Base-by-base conservation (phyloP, 2,329 filamentous ascomycete species). In the Colletotrichum graminicola region DNA sequence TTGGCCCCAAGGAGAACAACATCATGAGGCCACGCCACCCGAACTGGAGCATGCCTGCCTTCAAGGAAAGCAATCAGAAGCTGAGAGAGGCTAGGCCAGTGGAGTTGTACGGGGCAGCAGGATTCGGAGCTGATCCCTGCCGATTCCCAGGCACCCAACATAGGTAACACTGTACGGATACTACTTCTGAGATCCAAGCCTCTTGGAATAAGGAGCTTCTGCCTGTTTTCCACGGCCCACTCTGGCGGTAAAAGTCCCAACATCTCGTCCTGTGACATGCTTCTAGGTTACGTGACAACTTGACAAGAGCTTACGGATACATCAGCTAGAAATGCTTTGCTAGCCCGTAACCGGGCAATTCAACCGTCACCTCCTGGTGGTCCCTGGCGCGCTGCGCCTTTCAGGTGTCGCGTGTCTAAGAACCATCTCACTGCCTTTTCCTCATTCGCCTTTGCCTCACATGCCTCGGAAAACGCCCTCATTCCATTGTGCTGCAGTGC, bases 11-110 rank as follows among this genome's bases (percentile, higher is more conserved):
- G 5, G 18, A 34, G 11, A 23, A 54, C 23, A 34, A 29, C 29
- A 29, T 55, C 21, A 32, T 36, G 62, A 32, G 16, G 16, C 3
- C 29, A 52, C 39, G 12, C 45, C 54, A 69, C 54, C 54, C 45
- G 39, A 66, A 39, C 41, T 56, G 62, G 51, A 47, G 47, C 57
- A 29, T 61, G 41, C 57, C 32, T 60, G 41, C 12, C 26, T 8
- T 18, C 41, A 34, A 11, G 16, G 18, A 21, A 45, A 26, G 26
- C 23, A 21, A 61, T 34, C 14, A 14, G 51, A 34, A 34, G 26
- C 49, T 32, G 12, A 7, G 26, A 12, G 51, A 54, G 16, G 49
- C 49, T 5, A 18, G 49, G 49, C 1, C 7, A 34, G 29, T 14
- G 51, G 29, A 6, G 1, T 10, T 43, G 41, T 2, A 45, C 12